Evolutionary conservation across 148 eudicot species (phyloP).

Genomic region (Nepenthes mirabilis): DNA sequence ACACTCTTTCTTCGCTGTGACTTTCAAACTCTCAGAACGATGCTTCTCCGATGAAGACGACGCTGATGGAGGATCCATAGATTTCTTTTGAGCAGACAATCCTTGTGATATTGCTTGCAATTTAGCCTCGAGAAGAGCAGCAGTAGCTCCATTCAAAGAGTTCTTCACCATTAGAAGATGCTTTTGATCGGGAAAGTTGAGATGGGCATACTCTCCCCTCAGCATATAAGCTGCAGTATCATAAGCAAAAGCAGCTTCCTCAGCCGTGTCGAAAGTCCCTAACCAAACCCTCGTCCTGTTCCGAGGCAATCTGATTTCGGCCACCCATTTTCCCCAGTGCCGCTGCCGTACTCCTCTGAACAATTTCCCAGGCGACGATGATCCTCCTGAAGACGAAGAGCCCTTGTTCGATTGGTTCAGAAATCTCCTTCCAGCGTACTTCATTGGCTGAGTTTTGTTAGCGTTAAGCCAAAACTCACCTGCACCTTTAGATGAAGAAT

Average conservation of each 20-base stretch:
- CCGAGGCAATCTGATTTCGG: slow-evolving; percentile 78
- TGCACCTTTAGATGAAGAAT: slow-evolving; percentile 16
- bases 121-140: slow-evolving; percentile 73
- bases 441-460: slow-evolving; percentile 49
- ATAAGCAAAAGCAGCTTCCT: slow-evolving; percentile 84
- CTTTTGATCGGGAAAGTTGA: slow-evolving; percentile 77
- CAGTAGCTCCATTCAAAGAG: slow-evolving; percentile 36
- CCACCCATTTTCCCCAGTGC: slow-evolving; percentile 99
- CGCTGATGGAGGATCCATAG: slow-evolving; percentile 2
- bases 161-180: slow-evolving; percentile 43
- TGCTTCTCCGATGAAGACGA: background rate
- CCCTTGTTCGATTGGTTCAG: background rate
- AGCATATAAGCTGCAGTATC: slow-evolving; percentile 85
- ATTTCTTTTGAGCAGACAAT: slow-evolving; percentile 11
- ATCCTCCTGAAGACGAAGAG: slow-evolving; percentile 6
- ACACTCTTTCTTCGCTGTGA: slow-evolving; percentile 16
- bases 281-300: slow-evolving; percentile 87
- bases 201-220: slow-evolving; percentile 83
- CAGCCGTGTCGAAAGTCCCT: slow-evolving; percentile 86
- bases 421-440: slow-evolving; percentile 20
- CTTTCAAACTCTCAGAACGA: background rate
- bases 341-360: slow-evolving; percentile 91
- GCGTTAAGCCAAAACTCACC: slow-evolving; percentile 31
- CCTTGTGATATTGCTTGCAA: slow-evolving; percentile 42
- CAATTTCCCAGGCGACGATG: slow-evolving; percentile 24